Conservation (phyloP, 208 protist species). For the Endotrypanum monterogeii region DNA sequence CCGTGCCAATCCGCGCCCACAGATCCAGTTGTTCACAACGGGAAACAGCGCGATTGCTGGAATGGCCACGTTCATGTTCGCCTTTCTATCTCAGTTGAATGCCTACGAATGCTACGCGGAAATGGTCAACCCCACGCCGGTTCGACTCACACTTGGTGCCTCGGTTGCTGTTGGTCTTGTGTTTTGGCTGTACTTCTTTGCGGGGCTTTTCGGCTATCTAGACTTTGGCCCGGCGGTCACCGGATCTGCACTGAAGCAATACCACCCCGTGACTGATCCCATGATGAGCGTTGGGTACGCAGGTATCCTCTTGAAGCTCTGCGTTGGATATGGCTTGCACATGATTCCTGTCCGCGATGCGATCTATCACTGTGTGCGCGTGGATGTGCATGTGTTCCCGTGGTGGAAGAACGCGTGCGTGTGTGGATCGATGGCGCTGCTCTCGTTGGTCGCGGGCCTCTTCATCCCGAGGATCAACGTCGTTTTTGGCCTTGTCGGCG, state of each 20-base stretch:
- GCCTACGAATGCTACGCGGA: conserved; percentile 66
- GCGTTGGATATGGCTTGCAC: conserved; percentile 61
- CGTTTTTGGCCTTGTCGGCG: conserved; percentile 76
- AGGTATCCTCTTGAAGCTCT: conserved; percentile 71
- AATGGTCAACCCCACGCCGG: conserved; percentile 52
- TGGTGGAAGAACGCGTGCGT: conserved; percentile 59
- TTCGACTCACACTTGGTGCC: conserved; percentile 51
- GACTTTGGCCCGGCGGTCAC: conserved; percentile 60
- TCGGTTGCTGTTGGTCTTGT: conserved; percentile 49
- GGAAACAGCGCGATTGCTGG: conserved; percentile 58
- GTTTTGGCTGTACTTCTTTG: conserved; percentile 70
- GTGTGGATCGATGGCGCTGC: conserved; percentile 30
- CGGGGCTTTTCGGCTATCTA: conserved; percentile 79
- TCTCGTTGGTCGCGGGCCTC: conserved; percentile 54
- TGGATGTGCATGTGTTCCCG: conserved; percentile 32
- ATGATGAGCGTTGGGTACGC: conserved; percentile 62
- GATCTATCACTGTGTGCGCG: conserved; percentile 50
- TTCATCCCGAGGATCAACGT: conserved; percentile 73
- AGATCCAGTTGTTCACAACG: conserved; percentile 49
- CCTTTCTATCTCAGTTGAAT: conserved; percentile 77
- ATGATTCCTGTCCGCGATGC: conserved; percentile 61
- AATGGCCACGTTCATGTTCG: conserved; percentile 72
- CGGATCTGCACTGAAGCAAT: conserved; percentile 59
- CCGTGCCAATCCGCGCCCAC: conserved; percentile 31
- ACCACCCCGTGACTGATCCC: conserved; percentile 54